Evolutionary conservation across 768 basidiomycete species (phyloP).

Genomic region (Scleroderma bovista): DNA sequence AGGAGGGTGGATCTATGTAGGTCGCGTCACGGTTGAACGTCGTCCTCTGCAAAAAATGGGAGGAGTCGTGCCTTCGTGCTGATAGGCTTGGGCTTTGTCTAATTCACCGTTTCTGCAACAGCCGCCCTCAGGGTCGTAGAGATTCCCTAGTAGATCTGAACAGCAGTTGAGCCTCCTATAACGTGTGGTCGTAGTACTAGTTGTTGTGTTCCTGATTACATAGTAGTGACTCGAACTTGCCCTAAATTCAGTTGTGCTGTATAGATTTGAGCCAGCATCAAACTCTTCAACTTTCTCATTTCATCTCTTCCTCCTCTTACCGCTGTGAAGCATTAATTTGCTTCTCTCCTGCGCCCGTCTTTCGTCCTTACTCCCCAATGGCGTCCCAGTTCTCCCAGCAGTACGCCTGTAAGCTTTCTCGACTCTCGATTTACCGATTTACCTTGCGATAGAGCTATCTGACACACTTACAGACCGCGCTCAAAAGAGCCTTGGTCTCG

Average conservation of each 20-base stretch:
- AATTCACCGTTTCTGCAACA: too few species aligned
- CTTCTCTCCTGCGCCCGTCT: slow-evolving; percentile 44
- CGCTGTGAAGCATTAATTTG: slow-evolving; percentile 77
- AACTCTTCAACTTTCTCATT: slow-evolving; percentile 18
- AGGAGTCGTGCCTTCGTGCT: too few species aligned
- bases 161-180: too few species aligned
- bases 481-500: slow-evolving; percentile 87
- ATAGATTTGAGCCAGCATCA: slow-evolving; percentile 1
- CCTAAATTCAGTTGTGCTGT: background rate
- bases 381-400: slow-evolving; percentile 73
- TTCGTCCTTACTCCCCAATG: slow-evolving; percentile 43
- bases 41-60: too few species aligned
- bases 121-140: too few species aligned
- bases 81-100: too few species aligned
- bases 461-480: slow-evolving; percentile 63
- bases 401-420: slow-evolving; percentile 68
- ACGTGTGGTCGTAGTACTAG: too few species aligned
- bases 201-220: too few species aligned
- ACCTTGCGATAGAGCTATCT: slow-evolving; percentile 11
- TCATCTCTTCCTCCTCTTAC: slow-evolving; percentile 14
- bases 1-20: too few species aligned
- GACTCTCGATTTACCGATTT: background rate
- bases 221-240: background rate
- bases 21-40: too few species aligned
- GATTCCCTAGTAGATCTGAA: too few species aligned